Conservation (phyloP, 306 rosid species). For the Malus orientalis region DNA sequence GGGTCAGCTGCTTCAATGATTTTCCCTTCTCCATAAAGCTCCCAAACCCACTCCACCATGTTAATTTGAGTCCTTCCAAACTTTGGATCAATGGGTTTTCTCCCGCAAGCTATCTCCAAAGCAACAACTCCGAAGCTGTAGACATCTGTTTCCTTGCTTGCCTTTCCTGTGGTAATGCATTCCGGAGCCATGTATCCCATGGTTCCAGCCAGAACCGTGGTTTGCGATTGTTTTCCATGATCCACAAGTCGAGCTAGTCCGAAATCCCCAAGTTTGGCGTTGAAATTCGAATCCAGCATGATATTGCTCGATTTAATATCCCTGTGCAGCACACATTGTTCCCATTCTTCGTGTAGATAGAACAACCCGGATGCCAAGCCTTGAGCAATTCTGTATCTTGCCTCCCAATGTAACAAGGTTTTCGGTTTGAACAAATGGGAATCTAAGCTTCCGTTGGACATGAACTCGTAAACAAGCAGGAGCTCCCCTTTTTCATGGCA, state of each 20-base stretch:
- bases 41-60: conserved; percentile 30
- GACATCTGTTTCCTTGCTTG: not conserved
- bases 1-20: conserved; percentile 16
- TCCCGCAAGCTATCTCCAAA: not conserved
- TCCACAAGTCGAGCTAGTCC: conserved; percentile 7
- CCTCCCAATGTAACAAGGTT: not conserved
- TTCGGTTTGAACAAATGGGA: not conserved
- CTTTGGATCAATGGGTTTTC: not conserved
- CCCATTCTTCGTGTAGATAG: not conserved
- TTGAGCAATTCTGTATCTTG: not conserved
- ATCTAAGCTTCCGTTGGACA: not conserved
- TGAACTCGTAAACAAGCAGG: not conserved
- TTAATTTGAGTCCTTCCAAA: not conserved
- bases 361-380: not conserved
- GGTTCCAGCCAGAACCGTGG: conserved; percentile 5
- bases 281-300: not conserved
- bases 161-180: not conserved
- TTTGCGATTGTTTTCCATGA: not conserved
- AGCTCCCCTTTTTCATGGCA: not conserved
- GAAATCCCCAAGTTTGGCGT: not conserved
- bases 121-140: conserved; percentile 6
- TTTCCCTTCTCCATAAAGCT: conserved; percentile 19
- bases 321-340: not conserved
- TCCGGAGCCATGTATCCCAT: conserved; percentile 1
- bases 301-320: not conserved